These are phyloP conservation scores for Meyerozyma smithsonii DNA, from an alignment of 1,139 yeast genomes.

Conservation along the genomic window DNA sequence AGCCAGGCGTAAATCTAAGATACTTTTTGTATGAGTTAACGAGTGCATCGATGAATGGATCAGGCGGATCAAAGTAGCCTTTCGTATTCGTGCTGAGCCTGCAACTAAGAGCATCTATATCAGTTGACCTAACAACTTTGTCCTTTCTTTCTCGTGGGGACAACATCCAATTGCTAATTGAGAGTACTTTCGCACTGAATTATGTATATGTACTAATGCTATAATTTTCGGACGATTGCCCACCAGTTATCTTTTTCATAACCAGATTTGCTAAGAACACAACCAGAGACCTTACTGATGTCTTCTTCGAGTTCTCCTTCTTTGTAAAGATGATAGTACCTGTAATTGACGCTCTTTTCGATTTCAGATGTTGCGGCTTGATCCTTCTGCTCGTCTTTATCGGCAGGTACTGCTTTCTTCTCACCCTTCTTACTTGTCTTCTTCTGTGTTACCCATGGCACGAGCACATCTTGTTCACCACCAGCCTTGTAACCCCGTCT, in stretches of 20 bases:
- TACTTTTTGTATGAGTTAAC: conserved; percentile 36
- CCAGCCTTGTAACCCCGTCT: conserved; percentile 86
- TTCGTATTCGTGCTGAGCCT: conserved; percentile 53
- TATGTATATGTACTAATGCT: neutral
- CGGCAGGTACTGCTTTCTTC: conserved; percentile 9
- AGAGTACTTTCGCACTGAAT: neutral
- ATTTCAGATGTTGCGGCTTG: conserved; percentile 14
- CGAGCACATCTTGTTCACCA: conserved; percentile 88
- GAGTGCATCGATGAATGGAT: conserved; percentile 43
- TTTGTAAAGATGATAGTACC: conserved; percentile 83
- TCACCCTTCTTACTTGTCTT: conserved; percentile 28
- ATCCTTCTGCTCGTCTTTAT: conserved; percentile 6
- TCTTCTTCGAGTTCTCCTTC: conserved; percentile 78
- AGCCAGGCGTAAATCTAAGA: conserved; percentile 36
- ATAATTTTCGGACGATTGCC: conserved; percentile 32
- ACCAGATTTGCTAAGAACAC: conserved; percentile 59
- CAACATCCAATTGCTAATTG: conserved; percentile 18
- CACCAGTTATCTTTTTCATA: conserved; percentile 97
- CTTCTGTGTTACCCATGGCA: conserved; percentile 84
- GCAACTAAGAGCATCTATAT: conserved; percentile 79
- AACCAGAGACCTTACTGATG: conserved; percentile 64
- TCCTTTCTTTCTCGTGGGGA: conserved; percentile 40
- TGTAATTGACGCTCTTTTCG: conserved; percentile 53
- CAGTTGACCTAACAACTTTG: conserved; percentile 64
- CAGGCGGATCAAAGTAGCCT: conserved; percentile 49